Percentiles rank a stretch among this genome's conserved stretches.
phyloP scores from a whole-genome alignment of 2,329 filamentous ascomycete species.

The Sporothrix pallida region DNA sequence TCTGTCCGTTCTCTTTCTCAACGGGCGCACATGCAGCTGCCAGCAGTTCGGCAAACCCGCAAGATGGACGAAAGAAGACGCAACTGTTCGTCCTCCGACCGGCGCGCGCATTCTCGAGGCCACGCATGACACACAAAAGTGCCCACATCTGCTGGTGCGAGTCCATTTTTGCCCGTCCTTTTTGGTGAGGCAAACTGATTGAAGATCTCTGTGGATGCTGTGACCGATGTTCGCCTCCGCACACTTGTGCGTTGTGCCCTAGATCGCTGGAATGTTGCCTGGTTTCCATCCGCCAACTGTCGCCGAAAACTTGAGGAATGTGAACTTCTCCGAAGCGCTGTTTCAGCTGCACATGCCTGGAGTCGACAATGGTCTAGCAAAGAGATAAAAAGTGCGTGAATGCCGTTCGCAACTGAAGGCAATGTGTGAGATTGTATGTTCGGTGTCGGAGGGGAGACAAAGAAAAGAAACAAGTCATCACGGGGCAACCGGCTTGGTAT shows the following conservation, averaged over 20 bases:
- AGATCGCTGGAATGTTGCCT: background rate
- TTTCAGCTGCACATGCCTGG: slow-evolving; percentile 13
- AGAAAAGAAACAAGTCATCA: background rate
- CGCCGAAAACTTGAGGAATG: slow-evolving; percentile 1
- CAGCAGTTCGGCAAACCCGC: background rate
- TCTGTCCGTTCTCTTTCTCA: background rate
- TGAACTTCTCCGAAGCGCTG: background rate
- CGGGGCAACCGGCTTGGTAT: slow-evolving; percentile 13
- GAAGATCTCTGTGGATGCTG: background rate
- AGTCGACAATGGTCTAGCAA: background rate
- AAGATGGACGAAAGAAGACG: background rate
- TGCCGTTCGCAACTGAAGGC: background rate
- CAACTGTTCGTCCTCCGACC: background rate
- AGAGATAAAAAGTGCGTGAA: background rate
- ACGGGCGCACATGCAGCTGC: slow-evolving; percentile 3
- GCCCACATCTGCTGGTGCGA: background rate
- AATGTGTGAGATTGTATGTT: background rate
- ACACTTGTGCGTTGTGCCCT: background rate
- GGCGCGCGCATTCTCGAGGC: background rate
- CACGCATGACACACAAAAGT: slow-evolving; percentile 1
- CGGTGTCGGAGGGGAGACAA: background rate
- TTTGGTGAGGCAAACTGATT: background rate
- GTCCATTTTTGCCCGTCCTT: background rate
- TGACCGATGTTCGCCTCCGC: no score
- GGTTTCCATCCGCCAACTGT: background rate